Conservation (phyloP, 768 basidiomycete genomes). For the Lyophyllum semitale region DNA sequence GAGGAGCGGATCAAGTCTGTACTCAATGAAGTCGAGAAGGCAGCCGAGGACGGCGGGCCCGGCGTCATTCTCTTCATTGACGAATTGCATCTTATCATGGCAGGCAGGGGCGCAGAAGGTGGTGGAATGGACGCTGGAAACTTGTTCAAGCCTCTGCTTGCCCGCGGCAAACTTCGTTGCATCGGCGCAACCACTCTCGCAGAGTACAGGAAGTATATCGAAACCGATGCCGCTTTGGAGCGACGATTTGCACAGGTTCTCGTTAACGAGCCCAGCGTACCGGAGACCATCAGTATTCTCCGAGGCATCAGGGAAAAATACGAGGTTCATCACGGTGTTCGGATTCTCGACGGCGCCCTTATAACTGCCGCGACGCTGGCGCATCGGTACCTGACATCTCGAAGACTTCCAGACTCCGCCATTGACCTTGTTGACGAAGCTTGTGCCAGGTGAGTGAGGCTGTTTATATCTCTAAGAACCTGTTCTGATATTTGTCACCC, state of each 20-base stretch:
- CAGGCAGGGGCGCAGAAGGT: slow-evolving; percentile 78
- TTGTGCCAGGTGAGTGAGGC: slow-evolving; percentile 67
- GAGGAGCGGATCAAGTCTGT: slow-evolving; percentile 95
- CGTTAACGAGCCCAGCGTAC: slow-evolving; percentile 87
- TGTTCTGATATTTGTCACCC: slow-evolving; percentile 5
- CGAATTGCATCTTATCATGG: slow-evolving; percentile 93
- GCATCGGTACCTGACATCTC: slow-evolving; percentile 86
- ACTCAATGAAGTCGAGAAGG: slow-evolving; percentile 91
- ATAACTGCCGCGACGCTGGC: slow-evolving; percentile 90
- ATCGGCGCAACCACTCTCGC: slow-evolving; percentile 93
- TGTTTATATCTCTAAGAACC: neutral
- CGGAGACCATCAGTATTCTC: slow-evolving; percentile 90
- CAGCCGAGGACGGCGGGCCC: slow-evolving; percentile 69
- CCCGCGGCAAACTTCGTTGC: slow-evolving; percentile 73
- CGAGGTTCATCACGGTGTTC: slow-evolving; percentile 89
- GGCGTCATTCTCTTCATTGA: slow-evolving; percentile 94
- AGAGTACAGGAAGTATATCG: slow-evolving; percentile 92
- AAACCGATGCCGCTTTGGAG: slow-evolving; percentile 89
- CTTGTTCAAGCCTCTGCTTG: slow-evolving; percentile 89
- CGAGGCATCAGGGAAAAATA: slow-evolving; percentile 95
- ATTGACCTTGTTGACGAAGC: slow-evolving; percentile 94
- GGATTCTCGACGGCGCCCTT: slow-evolving; percentile 85
- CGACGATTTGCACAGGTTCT: slow-evolving; percentile 92
- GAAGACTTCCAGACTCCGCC: slow-evolving; percentile 81
- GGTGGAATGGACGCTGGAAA: slow-evolving; percentile 95